These are phyloP conservation scores for Phytophthora pini DNA, from an alignment of 352 stramenopile species.

Conservation along the genomic window DNA sequence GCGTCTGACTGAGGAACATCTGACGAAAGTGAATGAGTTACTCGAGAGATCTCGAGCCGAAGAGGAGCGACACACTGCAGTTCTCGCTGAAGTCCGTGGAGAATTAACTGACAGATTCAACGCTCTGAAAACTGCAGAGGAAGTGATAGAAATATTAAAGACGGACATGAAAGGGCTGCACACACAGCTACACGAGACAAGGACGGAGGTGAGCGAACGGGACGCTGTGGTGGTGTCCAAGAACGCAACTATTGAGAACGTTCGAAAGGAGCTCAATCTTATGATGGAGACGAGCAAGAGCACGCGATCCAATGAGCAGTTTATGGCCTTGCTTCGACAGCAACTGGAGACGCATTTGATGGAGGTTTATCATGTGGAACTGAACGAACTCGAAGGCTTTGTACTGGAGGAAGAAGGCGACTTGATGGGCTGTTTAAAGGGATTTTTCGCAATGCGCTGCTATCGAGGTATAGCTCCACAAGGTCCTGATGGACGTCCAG, in stretches of 20 bases:
- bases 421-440: slow-evolving; percentile 45
- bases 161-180: slow-evolving; percentile 20
- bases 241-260: slow-evolving; percentile 56
- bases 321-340: slow-evolving; percentile 48
- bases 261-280: slow-evolving; percentile 58
- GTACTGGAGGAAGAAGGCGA: slow-evolving; percentile 41
- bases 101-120: slow-evolving; percentile 19
- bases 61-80: slow-evolving; percentile 14
- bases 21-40: slow-evolving; percentile 34
- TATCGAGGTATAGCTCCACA: slow-evolving; percentile 14
- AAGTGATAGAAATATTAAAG: slow-evolving; percentile 5
- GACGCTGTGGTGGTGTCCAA: slow-evolving; percentile 40
- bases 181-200: slow-evolving; percentile 16
- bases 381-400: slow-evolving; percentile 28
- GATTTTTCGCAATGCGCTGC: slow-evolving; percentile 45
- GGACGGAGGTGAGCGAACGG: slow-evolving; percentile 29
- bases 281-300: slow-evolving; percentile 30
- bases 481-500: slow-evolving; percentile 1
- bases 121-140: slow-evolving; percentile 9
- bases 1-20: slow-evolving; percentile 27
- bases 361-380: slow-evolving; percentile 47
- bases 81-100: slow-evolving; percentile 5
- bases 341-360: slow-evolving; percentile 58
- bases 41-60: slow-evolving; percentile 22
- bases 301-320: slow-evolving; percentile 34